phyloP scores from a whole-genome alignment of 1,139 yeast genomes.

The Yamadazyma epiphylla region DNA sequence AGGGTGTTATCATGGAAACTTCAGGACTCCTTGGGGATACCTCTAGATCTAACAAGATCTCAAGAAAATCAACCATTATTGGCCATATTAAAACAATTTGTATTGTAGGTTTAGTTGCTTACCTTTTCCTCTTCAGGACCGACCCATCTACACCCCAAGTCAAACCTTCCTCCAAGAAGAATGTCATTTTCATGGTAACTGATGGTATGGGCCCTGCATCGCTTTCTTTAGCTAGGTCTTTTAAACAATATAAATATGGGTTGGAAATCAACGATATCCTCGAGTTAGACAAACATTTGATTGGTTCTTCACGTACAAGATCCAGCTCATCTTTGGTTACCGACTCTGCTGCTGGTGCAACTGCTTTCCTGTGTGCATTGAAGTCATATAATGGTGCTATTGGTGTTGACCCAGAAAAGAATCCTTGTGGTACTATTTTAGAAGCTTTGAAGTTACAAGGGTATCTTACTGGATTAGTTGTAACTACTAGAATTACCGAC shows the following conservation, averaged over 20 bases:
- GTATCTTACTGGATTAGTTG: slow-evolving; percentile 78
- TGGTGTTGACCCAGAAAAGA: slow-evolving; percentile 58
- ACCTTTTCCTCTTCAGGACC: background rate
- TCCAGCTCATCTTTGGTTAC: slow-evolving; percentile 71
- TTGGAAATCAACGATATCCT: slow-evolving; percentile 52
- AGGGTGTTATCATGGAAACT: too few relatives aligned
- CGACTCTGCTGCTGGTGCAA: slow-evolving; percentile 93
- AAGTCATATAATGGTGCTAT: slow-evolving; percentile 87
- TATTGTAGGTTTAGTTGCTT: background rate
- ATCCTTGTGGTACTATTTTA: slow-evolving; percentile 77
- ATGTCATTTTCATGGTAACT: slow-evolving; percentile 78
- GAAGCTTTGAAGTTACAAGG: slow-evolving; percentile 82
- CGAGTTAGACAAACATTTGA: slow-evolving; percentile 58
- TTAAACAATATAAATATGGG: slow-evolving; percentile 53
- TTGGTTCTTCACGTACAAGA: slow-evolving; percentile 78
- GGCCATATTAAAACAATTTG: background rate
- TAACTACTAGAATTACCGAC: slow-evolving; percentile 67
- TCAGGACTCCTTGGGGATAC: too few relatives aligned
- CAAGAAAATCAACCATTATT: background rate
- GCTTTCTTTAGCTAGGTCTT: slow-evolving; percentile 67
- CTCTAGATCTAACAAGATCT: too few relatives aligned
- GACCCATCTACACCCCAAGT: background rate
- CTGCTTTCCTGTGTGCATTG: slow-evolving; percentile 77
- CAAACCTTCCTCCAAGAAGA: slow-evolving; percentile 21
- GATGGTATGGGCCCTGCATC: slow-evolving; percentile 94